Evolutionary conservation across 1,139 yeast genomes (phyloP).

Genomic region (Candida sanyaensis): DNA sequence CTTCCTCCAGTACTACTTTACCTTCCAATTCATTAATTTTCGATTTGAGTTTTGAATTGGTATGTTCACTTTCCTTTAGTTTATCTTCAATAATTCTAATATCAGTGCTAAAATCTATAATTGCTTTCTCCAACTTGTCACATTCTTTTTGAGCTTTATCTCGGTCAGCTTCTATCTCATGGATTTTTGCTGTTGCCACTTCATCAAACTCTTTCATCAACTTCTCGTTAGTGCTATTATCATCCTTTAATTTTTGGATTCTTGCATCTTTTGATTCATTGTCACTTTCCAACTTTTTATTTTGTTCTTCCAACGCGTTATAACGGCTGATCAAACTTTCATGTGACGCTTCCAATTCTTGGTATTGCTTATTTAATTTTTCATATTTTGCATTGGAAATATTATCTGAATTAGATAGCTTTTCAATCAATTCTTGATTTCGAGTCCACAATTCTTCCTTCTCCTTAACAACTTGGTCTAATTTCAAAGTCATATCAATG

Average conservation of each 20-base stretch:
- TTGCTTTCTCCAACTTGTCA: conserved; percentile 1
- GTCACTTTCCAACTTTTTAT: conserved; percentile 7
- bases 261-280: not conserved
- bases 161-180: conserved; percentile 21
- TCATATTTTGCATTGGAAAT: conserved; percentile 1
- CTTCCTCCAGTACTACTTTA: conserved; percentile 4
- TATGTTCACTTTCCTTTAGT: conserved; percentile 17
- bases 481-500: conserved; percentile 20
- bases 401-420: not conserved
- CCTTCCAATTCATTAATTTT: conserved; percentile 22
- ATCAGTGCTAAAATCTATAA: conserved; percentile 18
- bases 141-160: conserved; percentile 20
- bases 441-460: conserved; percentile 15
- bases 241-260: conserved; percentile 17
- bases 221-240: conserved; percentile 24
- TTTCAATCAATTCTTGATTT: conserved; percentile 13
- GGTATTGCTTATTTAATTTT: conserved; percentile 1
- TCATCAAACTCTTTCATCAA: conserved; percentile 17
- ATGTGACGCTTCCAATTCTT: conserved; percentile 1
- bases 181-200: conserved; percentile 17
- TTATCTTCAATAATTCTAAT: conserved; percentile 17
- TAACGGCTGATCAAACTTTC: not conserved
- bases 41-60: conserved; percentile 20
- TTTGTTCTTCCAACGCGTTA: conserved; percentile 3
- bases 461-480: conserved; percentile 14